A percentile compares a stretch with the other conserved stretches of the same genome.
Evolutionary conservation across 2,329 filamentous ascomycete species (phyloP).

Genomic region (Colletotrichum sidae): DNA sequence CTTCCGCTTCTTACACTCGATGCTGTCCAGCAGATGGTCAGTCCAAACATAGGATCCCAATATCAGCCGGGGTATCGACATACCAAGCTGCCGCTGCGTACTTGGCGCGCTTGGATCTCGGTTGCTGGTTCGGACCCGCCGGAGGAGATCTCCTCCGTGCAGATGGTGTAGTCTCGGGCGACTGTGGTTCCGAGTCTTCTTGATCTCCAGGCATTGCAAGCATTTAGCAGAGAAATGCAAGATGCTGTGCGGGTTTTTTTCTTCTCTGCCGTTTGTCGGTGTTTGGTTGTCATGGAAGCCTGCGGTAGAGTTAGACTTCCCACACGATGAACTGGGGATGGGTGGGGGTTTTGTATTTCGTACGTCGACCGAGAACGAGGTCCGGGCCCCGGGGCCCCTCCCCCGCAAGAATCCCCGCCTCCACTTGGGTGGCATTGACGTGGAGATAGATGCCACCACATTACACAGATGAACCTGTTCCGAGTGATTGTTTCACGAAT

Average conservation of each 20-base stretch:
- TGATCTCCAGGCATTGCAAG: background rate
- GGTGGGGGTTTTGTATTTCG: conserved; percentile 29
- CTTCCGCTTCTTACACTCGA: conserved; percentile 53
- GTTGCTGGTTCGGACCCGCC: background rate
- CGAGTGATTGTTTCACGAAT: too few relatives aligned
- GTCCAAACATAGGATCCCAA: too few relatives aligned
- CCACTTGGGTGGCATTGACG: background rate
- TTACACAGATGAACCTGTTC: too few relatives aligned
- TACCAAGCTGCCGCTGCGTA: conserved; percentile 32
- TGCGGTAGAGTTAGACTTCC: conserved; percentile 17
- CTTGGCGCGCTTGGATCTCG: conserved; percentile 29
- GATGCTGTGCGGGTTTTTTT: too few relatives aligned
- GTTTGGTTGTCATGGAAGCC: background rate
- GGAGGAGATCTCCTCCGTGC: conserved; percentile 16
- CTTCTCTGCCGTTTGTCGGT: too few relatives aligned
- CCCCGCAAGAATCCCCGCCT: conserved; percentile 18
- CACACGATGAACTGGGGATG: conserved; percentile 15
- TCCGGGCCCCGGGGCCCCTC: conserved; percentile 12
- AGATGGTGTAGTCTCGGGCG: background rate
- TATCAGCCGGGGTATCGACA: background rate
- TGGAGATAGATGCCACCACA: too few relatives aligned
- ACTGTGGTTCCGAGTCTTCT: conserved; percentile 16
- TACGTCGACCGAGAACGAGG: background rate
- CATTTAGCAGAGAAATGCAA: too few relatives aligned
- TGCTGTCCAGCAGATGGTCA: background rate